Evolutionary conservation across 129 eudicot species (phyloP), one percentile per base, ranked within the genome.

Genomic region (Chrysanthemum seticuspe): DNA sequence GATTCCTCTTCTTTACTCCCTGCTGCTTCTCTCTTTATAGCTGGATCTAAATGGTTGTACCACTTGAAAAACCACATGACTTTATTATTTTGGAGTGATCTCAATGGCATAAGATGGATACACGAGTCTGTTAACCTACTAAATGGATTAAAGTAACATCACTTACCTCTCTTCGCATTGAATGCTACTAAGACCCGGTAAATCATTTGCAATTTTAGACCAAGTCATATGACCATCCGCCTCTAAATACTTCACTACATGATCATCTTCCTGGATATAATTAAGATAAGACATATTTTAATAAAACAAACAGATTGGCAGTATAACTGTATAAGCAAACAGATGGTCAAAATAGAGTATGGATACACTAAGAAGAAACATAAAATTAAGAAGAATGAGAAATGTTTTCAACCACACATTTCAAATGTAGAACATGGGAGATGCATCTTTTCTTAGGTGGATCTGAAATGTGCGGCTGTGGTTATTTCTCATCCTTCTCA

Each of bases 151-250:
- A 31, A 23, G 68, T 59, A 61, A 47, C 40, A 40, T 34, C 11
- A 58, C 23, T 67, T 80, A 83, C 96, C 96, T 86, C 82, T 89
- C 96, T 0, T 89, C 81, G 27, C 89, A 86, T 80, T 89, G 96
- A 68, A 83, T 89, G 21, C 96, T 89, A 27, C 83, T 86, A n/a
- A 89, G 89, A 14, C 96, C 89, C 1, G 86, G 85, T 65, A 89
- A 75, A 8, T 72, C 74, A 63, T 84, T 82, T 56, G 96, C 89
- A 56, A 89, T 74, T 60, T 77, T 76, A 14, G 87, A 71, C 96
- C 96, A 89, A 68, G 86, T 86, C 70, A 11, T 76, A 14, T 58
- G 71, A 55, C 91, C 89, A 47, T 67, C 73, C 55, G 64, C 78
- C 45, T 53, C 73, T 9, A 86, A 89, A 74, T 81, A n/a, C 77